A percentile compares a stretch with the other conserved stretches of the same genome.
phyloP scores from a whole-genome alignment of 352 stramenopile genomes.

The Phytophthora kernoviae region DNA sequence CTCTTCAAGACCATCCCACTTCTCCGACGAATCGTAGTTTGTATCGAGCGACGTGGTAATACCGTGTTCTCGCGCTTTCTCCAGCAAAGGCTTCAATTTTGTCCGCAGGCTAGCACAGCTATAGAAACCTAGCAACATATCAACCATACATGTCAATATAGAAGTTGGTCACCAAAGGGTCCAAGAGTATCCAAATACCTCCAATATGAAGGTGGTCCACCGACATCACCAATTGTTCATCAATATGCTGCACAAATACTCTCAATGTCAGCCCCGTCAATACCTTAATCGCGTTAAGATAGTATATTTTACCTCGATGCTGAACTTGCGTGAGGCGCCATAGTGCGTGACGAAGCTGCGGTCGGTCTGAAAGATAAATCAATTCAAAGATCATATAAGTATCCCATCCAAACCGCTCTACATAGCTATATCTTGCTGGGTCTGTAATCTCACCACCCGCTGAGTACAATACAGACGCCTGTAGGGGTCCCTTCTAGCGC shows the following conservation, averaged over 20 bases:
- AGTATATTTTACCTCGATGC: slow-evolving; percentile 49
- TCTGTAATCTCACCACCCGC: slow-evolving; percentile 45
- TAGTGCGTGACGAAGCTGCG: slow-evolving; percentile 88
- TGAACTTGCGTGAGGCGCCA: slow-evolving; percentile 64
- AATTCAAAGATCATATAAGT: slow-evolving; percentile 3
- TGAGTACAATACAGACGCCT: slow-evolving; percentile 83
- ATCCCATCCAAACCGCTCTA: background rate
- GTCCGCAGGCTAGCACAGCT: slow-evolving; percentile 66
- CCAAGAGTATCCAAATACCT: slow-evolving; percentile 25
- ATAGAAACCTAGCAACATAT: slow-evolving; percentile 60
- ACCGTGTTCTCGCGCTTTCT: slow-evolving; percentile 58
- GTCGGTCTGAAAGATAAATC: slow-evolving; percentile 45
- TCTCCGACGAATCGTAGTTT: slow-evolving; percentile 81
- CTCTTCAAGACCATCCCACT: slow-evolving; percentile 64
- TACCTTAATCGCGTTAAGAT: background rate
- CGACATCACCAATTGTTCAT: slow-evolving; percentile 56
- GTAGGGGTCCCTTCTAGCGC: slow-evolving; percentile 47
- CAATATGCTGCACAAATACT: slow-evolving; percentile 55
- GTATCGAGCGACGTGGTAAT: slow-evolving; percentile 84
- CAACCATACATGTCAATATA: background rate
- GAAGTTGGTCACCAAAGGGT: background rate
- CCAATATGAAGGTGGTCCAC: slow-evolving; percentile 80
- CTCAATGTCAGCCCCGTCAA: background rate
- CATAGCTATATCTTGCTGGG: background rate
- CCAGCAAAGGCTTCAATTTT: slow-evolving; percentile 62